Conservation (phyloP, 805 yeast species). For the Ogataea methanolica region DNA sequence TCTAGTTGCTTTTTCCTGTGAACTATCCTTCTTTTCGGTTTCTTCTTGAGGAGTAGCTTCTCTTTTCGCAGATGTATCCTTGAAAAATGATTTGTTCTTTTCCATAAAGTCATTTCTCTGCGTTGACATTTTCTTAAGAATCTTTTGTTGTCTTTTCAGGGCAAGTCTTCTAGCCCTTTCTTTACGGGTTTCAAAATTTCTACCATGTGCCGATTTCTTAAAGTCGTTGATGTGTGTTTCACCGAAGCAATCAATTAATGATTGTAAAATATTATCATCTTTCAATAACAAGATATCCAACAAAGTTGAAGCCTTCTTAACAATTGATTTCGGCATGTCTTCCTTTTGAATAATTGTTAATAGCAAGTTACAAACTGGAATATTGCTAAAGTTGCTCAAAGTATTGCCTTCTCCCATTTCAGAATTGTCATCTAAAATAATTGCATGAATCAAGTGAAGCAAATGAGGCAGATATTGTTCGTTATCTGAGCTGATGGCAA, state of each 20-base stretch:
- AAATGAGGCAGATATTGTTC: conserved; percentile 54
- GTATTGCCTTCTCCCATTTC: conserved; percentile 37
- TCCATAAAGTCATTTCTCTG: conserved; percentile 42
- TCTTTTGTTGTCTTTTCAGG: conserved; percentile 54
- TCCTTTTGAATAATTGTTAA: conserved; percentile 45
- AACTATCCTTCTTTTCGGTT: conserved; percentile 17
- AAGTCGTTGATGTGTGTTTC: conserved; percentile 45
- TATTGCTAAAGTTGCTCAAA: conserved; percentile 35
- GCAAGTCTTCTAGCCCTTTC: conserved; percentile 57
- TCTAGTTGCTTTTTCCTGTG: conserved; percentile 17
- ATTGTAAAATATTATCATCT: conserved; percentile 45
- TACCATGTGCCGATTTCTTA: conserved; percentile 41
- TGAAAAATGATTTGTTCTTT: conserved; percentile 31
- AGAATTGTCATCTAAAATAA: conserved; percentile 37
- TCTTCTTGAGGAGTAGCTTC: neutral
- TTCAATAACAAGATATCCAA: conserved; percentile 46
- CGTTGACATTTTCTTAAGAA: conserved; percentile 57
- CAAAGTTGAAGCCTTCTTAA: conserved; percentile 53
- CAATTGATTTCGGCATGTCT: conserved; percentile 43
- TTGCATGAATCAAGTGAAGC: conserved; percentile 68
- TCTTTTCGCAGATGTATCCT: neutral
- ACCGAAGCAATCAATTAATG: conserved; percentile 55
- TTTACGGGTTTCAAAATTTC: conserved; percentile 44
- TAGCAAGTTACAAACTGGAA: conserved; percentile 55
- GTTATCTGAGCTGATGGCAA: conserved; percentile 44